These are phyloP conservation scores for Scalesia atractyloides DNA, from an alignment of 129 eudicot genomes.

Conservation along the genomic window DNA sequence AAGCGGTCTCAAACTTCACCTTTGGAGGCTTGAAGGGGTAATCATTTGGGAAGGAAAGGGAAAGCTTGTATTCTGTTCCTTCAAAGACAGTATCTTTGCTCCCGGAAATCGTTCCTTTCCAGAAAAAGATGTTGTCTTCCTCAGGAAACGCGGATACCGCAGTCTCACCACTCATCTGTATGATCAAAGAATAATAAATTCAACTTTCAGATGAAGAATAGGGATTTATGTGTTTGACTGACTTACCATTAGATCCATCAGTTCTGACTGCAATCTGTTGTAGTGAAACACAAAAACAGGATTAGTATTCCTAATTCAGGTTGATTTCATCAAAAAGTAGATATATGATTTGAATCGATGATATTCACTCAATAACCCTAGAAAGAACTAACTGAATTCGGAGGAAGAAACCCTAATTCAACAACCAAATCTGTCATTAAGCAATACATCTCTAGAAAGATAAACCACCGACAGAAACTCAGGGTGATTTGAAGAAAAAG, in stretches of 20 bases:
- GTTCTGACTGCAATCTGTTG: slow-evolving; percentile 87
- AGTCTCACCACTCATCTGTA: slow-evolving; percentile 85
- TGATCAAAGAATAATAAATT: neutral
- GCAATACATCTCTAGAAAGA: too few relatives aligned
- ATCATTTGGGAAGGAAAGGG: slow-evolving; percentile 76
- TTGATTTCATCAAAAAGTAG: neutral
- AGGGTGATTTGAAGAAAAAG: neutral
- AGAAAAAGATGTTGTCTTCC: slow-evolving; percentile 87
- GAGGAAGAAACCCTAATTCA: neutral
- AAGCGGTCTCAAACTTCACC: slow-evolving; percentile 93
- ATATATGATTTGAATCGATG: neutral
- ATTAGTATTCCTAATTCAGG: neutral
- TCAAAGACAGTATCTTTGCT: slow-evolving; percentile 95
- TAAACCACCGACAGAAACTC: too few relatives aligned
- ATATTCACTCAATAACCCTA: neutral
- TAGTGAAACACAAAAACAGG: slow-evolving; percentile 13
- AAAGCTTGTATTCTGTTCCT: slow-evolving; percentile 88
- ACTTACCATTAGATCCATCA: slow-evolving; percentile 91
- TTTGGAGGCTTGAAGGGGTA: slow-evolving; percentile 96
- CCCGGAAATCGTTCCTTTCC: slow-evolving; percentile 94
- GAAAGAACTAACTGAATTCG: neutral
- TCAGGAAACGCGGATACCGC: slow-evolving; percentile 95
- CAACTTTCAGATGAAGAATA: neutral
- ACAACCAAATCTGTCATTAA: too few relatives aligned
- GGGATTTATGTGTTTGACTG: too few relatives aligned